Evolutionary conservation across 192 early-diverging fungal genomes (phyloP).

Genomic region (Gonapodya prolifera): DNA sequence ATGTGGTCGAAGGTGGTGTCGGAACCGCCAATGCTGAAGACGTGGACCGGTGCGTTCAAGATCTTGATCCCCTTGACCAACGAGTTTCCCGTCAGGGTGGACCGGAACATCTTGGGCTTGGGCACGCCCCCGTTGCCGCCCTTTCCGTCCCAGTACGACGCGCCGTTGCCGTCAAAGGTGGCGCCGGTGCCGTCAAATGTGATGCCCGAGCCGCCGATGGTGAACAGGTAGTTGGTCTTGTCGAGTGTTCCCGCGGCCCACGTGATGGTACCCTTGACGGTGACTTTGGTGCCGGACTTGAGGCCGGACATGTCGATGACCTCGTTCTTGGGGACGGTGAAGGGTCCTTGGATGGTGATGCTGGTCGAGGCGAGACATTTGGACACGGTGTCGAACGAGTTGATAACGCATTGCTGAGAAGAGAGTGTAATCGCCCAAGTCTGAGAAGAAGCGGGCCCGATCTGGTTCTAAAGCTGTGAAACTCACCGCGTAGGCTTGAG

Average conservation of each 20-base stretch:
- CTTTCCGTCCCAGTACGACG: conserved; percentile 31
- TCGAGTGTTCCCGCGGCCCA: conserved; percentile 16
- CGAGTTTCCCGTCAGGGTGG: conserved; percentile 13
- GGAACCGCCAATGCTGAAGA: conserved; percentile 20
- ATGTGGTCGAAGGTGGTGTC: conserved; percentile 15
- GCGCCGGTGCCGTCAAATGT: conserved; percentile 18
- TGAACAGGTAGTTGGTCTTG: conserved; percentile 15
- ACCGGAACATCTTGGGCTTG: conserved; percentile 14
- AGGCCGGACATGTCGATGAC: conserved; percentile 21
- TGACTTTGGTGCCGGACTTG: conserved; percentile 22
- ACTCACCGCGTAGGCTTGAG: too few species aligned
- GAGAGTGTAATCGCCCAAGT: too few species aligned
- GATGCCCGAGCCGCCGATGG: conserved; percentile 21
- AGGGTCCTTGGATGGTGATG: not conserved
- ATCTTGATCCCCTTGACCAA: conserved; percentile 16
- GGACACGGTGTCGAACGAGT: not conserved
- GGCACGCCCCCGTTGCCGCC: not conserved
- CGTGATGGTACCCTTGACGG: conserved; percentile 21
- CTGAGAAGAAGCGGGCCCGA: too few species aligned
- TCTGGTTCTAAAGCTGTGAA: too few species aligned
- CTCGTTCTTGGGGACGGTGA: conserved; percentile 22
- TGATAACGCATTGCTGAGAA: not conserved
- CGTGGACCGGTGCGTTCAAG: conserved; percentile 22
- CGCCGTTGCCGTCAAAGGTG: conserved; percentile 21
- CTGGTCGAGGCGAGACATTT: not conserved